Conservation (phyloP, 306 rosid genomes). For the Clitoria ternatea region DNA sequence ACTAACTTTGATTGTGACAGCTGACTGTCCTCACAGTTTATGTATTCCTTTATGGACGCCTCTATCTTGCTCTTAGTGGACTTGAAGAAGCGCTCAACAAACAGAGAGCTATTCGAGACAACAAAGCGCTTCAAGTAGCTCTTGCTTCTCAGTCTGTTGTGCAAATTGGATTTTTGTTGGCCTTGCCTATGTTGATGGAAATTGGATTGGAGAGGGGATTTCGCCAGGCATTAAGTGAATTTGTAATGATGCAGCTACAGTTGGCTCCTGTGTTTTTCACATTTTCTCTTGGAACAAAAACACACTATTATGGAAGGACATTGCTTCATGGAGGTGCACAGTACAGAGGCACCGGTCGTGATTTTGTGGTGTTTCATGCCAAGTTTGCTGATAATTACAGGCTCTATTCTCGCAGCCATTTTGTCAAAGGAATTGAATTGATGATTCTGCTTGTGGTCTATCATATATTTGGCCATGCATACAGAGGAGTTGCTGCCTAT, state of each 20-base stretch:
- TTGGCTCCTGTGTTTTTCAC: conserved; percentile 90
- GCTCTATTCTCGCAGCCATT: conserved; percentile 94
- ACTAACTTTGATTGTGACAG: conserved; percentile 51
- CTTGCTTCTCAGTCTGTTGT: conserved; percentile 94
- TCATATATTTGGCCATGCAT: conserved; percentile 80
- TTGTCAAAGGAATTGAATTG: conserved; percentile 90
- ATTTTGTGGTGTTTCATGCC: conserved; percentile 94
- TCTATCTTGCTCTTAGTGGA: conserved; percentile 90
- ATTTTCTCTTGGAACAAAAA: conserved; percentile 93
- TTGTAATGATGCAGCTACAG: conserved; percentile 88
- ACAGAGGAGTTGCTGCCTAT: conserved; percentile 56
- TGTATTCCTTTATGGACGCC: conserved; percentile 87
- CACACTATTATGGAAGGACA: conserved; percentile 95
- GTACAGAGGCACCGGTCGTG: conserved; percentile 93
- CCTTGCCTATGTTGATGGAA: conserved; percentile 97
- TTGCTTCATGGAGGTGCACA: conserved; percentile 98
- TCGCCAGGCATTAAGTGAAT: conserved; percentile 78
- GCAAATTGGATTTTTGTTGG: conserved; percentile 89
- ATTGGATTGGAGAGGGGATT: conserved; percentile 94
- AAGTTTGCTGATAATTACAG: conserved; percentile 93
- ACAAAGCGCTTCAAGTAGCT: conserved; percentile 86
- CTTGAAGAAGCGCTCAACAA: conserved; percentile 63
- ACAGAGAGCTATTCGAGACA: conserved; percentile 52
- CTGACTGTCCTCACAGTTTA: conserved; percentile 86
- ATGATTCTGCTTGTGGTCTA: conserved; percentile 86